These are phyloP conservation scores for Candida koratica DNA, from an alignment of 805 yeast genomes.

Conservation along the genomic window DNA sequence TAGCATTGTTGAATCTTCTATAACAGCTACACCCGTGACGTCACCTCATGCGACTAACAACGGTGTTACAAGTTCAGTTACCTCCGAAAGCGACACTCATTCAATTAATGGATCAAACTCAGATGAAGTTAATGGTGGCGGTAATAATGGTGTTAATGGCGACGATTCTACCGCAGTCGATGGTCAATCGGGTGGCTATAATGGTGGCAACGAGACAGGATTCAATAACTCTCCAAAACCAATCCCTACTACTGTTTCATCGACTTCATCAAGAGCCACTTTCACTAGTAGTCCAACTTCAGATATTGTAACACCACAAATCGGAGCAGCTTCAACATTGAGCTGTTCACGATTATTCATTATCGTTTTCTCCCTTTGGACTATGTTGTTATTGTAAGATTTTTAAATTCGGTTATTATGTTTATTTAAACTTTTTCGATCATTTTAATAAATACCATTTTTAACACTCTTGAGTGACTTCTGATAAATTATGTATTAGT, in stretches of 20 bases:
- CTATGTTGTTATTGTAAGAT: not conserved
- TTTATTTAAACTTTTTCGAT: not conserved
- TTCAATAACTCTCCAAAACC: not conserved
- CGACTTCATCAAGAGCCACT: not conserved
- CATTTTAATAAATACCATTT: not conserved
- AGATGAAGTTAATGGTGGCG: not conserved
- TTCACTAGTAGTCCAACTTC: no score
- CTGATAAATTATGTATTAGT: not conserved
- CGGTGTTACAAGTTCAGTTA: no score
- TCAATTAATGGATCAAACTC: not conserved
- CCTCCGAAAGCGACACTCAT: no score
- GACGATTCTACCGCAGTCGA: not conserved
- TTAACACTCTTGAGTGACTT: conserved; percentile 6
- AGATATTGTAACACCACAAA: not conserved
- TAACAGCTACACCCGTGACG: no score
- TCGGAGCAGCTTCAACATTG: conserved; percentile 1
- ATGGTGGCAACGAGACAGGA: not conserved
- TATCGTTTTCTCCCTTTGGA: conserved; percentile 3
- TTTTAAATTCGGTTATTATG: not conserved
- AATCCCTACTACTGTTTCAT: not conserved
- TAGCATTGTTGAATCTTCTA: no score
- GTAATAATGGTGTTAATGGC: conserved; percentile 1
- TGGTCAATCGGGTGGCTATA: conserved; percentile 1
- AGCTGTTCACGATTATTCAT: conserved; percentile 1
- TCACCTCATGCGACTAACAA: no score